Base-by-base conservation (phyloP, 139 green algal genomes). In the Chlorella sp. region DNA sequence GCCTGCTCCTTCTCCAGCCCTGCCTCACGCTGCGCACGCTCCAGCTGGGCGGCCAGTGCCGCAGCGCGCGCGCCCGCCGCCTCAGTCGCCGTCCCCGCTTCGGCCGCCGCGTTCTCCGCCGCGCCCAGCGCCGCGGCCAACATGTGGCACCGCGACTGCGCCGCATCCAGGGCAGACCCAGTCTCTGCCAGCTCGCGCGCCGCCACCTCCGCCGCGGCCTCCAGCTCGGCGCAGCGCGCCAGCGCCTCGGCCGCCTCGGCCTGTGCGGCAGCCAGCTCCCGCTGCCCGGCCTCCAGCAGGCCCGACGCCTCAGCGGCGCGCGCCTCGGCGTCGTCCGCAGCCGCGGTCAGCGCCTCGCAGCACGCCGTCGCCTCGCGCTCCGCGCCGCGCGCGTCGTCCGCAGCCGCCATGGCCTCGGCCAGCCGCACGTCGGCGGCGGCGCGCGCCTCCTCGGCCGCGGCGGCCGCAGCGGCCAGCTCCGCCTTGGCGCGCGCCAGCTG, bases 1-100 rank as follows among this genome's bases (percentile, higher is more conserved):
- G 61, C 66, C 43, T 79, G 80, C 75, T 71, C 74, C 61, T 74
- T 72, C 67, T 75, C 69, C 38, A 75, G n/a, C 3, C 76, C 59
- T 14, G n/a, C 71, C n/a, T 45, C 78, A 17, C 33, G 70, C 70
- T 68, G 61, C 61, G 74, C 31, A 27, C 43, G 60, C 77, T 76
- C 62, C 77, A 76, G 73, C 59, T 60, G 60, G 27, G 74, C 29
- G n/a, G 40, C 46, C 31, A 51, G 35, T 15, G 58, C 65, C 17
- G 33, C 27, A 1, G 51, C 59, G 8, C 41, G 48, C 27, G 42
- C 56, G 29, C 53, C n/a, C 33, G 73, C 61, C 23, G 50, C 41
- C 41, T 56, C 64, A 21, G 46, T 40, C 9, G 56, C 38, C 9
- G 31, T 19, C 7, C 38, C 53, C 53, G n/a, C n/a, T n/a, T n/a